Conservation (phyloP, 2,329 filamentous ascomycete genomes). For the Diaporthe nobilis region DNA sequence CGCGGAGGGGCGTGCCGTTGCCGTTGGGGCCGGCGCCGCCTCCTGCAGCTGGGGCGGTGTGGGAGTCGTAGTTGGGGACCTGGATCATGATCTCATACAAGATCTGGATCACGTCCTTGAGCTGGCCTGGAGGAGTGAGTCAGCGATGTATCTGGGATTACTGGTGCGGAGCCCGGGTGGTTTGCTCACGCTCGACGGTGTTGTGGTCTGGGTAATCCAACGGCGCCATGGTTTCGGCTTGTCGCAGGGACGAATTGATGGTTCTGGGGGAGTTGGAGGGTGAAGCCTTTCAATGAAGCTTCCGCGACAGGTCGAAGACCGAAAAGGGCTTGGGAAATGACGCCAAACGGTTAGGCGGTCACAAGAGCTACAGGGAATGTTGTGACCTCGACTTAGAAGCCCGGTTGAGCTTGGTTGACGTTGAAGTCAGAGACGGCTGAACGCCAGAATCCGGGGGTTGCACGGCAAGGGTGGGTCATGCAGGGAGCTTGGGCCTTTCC, state of each 20-base stretch:
- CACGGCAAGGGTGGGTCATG: slow-evolving; percentile 9
- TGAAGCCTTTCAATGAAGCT: not conserved
- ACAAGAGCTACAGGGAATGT: not conserved
- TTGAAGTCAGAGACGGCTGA: slow-evolving; percentile 1
- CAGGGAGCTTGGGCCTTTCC: slow-evolving; percentile 18
- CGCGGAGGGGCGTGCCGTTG: slow-evolving; percentile 68
- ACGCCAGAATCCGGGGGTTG: slow-evolving; percentile 26
- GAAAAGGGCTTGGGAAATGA: not conserved
- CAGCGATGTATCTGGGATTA: not conserved
- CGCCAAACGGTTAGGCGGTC: not conserved
- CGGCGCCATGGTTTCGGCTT: slow-evolving; percentile 45
- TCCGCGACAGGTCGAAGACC: no score
- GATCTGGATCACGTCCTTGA: slow-evolving; percentile 75
- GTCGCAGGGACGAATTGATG: not conserved
- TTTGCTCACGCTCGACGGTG: slow-evolving; percentile 45
- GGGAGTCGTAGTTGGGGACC: slow-evolving; percentile 71
- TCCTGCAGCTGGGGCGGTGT: slow-evolving; percentile 51
- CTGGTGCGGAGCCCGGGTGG: not conserved
- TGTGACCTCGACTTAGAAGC: not conserved
- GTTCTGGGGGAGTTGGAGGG: no score
- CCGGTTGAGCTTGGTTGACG: not conserved
- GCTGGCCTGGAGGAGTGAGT: slow-evolving; percentile 59
- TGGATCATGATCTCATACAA: slow-evolving; percentile 76
- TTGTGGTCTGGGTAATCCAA: slow-evolving; percentile 46
- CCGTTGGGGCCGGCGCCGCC: slow-evolving; percentile 48